Evolutionary conservation across 106 monocot species (phyloP).

Genomic region (Xerophyta viscosa): DNA sequence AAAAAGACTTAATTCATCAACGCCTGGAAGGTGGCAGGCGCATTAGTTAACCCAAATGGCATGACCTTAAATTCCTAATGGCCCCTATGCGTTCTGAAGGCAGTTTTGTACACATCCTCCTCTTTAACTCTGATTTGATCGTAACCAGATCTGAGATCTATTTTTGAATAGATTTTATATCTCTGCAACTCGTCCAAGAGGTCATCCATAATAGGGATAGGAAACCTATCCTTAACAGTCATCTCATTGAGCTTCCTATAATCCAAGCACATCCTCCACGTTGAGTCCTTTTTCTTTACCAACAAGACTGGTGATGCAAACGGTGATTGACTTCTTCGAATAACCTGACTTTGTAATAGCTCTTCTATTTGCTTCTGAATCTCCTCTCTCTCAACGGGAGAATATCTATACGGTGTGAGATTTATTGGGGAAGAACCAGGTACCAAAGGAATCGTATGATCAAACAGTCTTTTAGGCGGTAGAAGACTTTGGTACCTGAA

Average conservation of each 20-base stretch:
- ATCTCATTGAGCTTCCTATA: neutral
- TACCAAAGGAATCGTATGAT: too few species aligned
- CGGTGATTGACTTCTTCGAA: neutral
- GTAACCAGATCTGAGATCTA: slow-evolving; percentile 6
- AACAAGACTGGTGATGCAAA: neutral
- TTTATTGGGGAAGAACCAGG: too few species aligned
- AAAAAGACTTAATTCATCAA: neutral
- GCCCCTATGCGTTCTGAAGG: neutral
- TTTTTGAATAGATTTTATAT: neutral
- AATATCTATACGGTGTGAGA: too few species aligned
- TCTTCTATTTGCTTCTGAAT: too few species aligned
- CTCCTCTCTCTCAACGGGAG: too few species aligned
- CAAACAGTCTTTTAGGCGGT: too few species aligned
- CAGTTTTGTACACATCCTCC: slow-evolving; percentile 4
- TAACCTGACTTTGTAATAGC: too few species aligned
- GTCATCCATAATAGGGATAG: slow-evolving; percentile 3
- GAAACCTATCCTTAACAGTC: slow-evolving; percentile 4
- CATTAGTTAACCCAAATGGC: slow-evolving; percentile 1
- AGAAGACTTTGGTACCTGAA: too few species aligned
- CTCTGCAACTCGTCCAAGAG: slow-evolving; percentile 5
- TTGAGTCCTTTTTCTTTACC: neutral
- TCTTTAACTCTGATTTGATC: neutral
- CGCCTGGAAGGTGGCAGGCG: neutral
- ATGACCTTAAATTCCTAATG: slow-evolving; percentile 2
- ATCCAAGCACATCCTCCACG: slow-evolving; percentile 6